Base-by-base conservation (phyloP, 805 yeast genomes). In the Hemisphaericaspora nanyangensis region DNA sequence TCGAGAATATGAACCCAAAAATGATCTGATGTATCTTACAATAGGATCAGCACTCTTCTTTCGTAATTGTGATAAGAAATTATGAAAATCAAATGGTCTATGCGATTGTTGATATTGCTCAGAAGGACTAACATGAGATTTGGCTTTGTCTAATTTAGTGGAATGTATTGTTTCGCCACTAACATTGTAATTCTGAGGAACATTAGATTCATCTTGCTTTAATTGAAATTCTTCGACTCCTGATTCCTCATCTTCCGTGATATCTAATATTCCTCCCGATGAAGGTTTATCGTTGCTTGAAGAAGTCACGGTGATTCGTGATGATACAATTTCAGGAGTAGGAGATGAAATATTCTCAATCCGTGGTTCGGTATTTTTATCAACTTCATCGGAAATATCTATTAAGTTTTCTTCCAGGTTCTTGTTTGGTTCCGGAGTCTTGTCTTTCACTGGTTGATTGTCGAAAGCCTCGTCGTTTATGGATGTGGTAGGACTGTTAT, bases 21-120 rank as follows among this genome's bases (percentile, higher is more conserved):
- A 95, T 2, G 96, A 87, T 50, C 83, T 80, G 29, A 90, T 76
- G 54, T 91, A 93, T 41, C 87, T 76, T 5, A 90, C 89, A 27
- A 89, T 75, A 0, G 98, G 97, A 42, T 87, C 95, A 5, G 98
- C 96, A 39, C 74, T 71, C 46, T 80, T 82, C 37, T 76, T 73
- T 43, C 83, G 80, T 48, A 93, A 71, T 48, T 83, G 85, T 10
- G 71, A 69, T 29, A 89, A 68, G 55, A 93, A 93, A 17, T 72
- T 61, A 55, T 87, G 96, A 58, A 91, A 93, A 57, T 93, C 95
- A 61, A 91, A 90, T 3, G 73, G 72, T 45, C 56, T 56, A 42
- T 68, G 73, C 2, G 73, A 66, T 37, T 57, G 68, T 38, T 65
- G 70, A 34, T 65, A 56, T 36, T 65, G 71, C 31, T 68, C 66